A percentile compares a stretch with the other conserved stretches of the same genome.
Evolutionary conservation across 2,329 filamentous ascomycete genomes (phyloP).

Genomic region (Tolypocladium nubicola): DNA sequence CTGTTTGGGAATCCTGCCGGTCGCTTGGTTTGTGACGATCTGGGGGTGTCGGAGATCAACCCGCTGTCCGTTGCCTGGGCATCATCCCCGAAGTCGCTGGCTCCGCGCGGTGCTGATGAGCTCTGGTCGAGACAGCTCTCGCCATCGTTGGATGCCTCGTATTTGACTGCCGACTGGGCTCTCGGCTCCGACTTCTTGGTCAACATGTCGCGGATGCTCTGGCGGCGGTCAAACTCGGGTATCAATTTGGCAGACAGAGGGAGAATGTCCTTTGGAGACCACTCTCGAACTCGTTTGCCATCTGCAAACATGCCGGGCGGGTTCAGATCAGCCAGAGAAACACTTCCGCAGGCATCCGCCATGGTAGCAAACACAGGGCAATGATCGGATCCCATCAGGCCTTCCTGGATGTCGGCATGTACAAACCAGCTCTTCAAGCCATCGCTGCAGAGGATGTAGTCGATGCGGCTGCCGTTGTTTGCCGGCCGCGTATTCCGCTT

Average conservation of each 20-base stretch:
- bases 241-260: slow-evolving; percentile 73
- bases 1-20: background rate
- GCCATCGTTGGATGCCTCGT: background rate
- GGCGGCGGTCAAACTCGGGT: slow-evolving; percentile 75
- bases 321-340: slow-evolving; percentile 63
- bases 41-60: background rate
- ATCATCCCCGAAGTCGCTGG: background rate
- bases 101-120: background rate
- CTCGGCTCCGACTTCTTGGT: slow-evolving; percentile 20
- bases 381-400: slow-evolving; percentile 89
- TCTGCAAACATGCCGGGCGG: slow-evolving; percentile 58
- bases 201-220: slow-evolving; percentile 92
- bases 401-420: slow-evolving; percentile 81
- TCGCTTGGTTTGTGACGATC: background rate
- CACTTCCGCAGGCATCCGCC: slow-evolving; percentile 43
- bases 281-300: slow-evolving; percentile 56
- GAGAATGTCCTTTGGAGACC: slow-evolving; percentile 55
- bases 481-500: slow-evolving; percentile 91
- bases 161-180: background rate
- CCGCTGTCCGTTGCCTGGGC: background rate
- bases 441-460: slow-evolving; percentile 80
- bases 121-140: background rate
- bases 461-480: slow-evolving; percentile 86
- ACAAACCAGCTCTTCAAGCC: slow-evolving; percentile 72
- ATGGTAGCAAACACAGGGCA: slow-evolving; percentile 81